These are phyloP conservation scores for Penicillium psychrosexuale DNA, from an alignment of 2,329 filamentous ascomycete species.

Conservation along the genomic window DNA sequence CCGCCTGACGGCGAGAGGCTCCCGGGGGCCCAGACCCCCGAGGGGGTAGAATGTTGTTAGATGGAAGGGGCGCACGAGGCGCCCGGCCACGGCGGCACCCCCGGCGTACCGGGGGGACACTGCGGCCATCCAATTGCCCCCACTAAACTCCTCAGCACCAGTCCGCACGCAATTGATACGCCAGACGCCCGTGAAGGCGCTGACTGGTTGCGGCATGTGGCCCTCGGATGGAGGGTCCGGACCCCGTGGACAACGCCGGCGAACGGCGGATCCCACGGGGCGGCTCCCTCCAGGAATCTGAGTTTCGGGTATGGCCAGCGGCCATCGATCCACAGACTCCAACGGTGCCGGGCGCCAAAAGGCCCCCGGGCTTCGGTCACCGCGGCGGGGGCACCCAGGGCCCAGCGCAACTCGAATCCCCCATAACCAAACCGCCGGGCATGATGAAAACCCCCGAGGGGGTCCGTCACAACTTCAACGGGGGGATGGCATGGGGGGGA, in stretches of 20 bases:
- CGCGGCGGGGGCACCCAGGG: neutral
- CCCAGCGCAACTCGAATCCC: neutral
- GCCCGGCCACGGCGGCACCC: neutral
- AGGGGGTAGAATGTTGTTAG: neutral
- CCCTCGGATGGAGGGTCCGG: slow-evolving; percentile 3
- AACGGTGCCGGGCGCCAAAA: slow-evolving; percentile 1
- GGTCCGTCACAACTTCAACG: neutral
- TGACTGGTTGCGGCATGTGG: slow-evolving; percentile 2
- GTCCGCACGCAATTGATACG: neutral
- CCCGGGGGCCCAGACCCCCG: neutral
- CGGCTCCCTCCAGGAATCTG: slow-evolving; percentile 8
- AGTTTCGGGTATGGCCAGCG: slow-evolving; percentile 3
- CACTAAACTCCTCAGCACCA: slow-evolving; percentile 5
- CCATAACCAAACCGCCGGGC: neutral
- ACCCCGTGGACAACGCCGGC: slow-evolving; percentile 1
- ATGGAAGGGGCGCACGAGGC: neutral
- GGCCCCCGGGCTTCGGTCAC: neutral
- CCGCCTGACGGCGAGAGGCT: neutral
- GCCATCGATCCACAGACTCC: slow-evolving; percentile 5
- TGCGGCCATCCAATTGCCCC: neutral
- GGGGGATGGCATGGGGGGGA: neutral
- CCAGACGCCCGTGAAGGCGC: neutral
- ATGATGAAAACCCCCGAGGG: no score
- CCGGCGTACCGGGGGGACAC: neutral
- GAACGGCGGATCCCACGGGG: slow-evolving; percentile 3